phyloP scores from a whole-genome alignment of 2,329 filamentous ascomycete genomes.

The Cladosporium oxysporum region DNA sequence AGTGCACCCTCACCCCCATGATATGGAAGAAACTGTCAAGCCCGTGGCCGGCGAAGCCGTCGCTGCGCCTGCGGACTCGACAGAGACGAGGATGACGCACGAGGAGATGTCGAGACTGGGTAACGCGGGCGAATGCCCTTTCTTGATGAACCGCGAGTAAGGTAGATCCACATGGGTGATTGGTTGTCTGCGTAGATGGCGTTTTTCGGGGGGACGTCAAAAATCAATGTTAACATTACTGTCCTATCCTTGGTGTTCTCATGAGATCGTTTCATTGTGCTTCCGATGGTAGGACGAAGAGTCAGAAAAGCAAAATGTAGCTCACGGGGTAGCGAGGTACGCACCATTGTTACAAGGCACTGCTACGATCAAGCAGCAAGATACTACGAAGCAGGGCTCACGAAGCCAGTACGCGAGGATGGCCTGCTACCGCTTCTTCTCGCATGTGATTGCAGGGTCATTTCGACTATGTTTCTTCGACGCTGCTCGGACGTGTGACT shows the following conservation, averaged over 20 bases:
- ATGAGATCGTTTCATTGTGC: too few relatives aligned
- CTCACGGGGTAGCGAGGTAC: neutral
- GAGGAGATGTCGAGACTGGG: constrained; percentile 42
- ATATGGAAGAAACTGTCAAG: constrained; percentile 36
- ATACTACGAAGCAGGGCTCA: neutral
- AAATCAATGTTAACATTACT: neutral
- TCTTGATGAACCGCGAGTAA: constrained; percentile 43
- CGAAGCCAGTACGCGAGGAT: neutral
- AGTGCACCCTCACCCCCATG: constrained; percentile 40
- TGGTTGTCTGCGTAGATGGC: neutral
- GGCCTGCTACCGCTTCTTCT: too few relatives aligned
- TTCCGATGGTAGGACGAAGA: neutral
- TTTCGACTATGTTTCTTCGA: neutral
- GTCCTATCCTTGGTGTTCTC: neutral
- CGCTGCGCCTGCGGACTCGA: constrained; percentile 33
- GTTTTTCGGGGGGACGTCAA: neutral
- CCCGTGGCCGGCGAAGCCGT: constrained; percentile 41
- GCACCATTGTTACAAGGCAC: neutral
- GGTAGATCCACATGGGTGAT: neutral
- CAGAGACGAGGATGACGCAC: constrained; percentile 39
- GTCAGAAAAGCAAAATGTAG: neutral
- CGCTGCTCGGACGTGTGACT: too few relatives aligned
- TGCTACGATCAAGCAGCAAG: neutral
- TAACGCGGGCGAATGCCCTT: constrained; percentile 36
- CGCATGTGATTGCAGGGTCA: neutral